Conservation (phyloP, 805 yeast species). For the Wickerhamomyces canadensis region DNA sequence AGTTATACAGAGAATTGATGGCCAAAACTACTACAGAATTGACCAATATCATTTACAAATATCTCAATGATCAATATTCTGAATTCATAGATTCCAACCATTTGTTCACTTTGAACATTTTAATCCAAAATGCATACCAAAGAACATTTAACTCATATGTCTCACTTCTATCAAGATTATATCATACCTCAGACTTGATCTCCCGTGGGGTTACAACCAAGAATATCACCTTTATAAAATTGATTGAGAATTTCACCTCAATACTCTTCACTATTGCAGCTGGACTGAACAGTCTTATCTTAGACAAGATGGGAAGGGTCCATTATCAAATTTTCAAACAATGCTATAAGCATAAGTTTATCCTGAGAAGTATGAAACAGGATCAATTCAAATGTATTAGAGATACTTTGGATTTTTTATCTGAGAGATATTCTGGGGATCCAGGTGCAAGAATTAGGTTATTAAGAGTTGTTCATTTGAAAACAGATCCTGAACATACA, state of each 20-base stretch:
- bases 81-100: slow-evolving; percentile 14
- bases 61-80: slow-evolving; percentile 9
- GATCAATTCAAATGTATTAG: slow-evolving; percentile 21
- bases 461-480: slow-evolving; percentile 12
- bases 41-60: slow-evolving; percentile 12
- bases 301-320: slow-evolving; percentile 15
- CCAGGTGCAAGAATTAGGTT: slow-evolving; percentile 11
- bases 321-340: slow-evolving; percentile 23
- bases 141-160: slow-evolving; percentile 13
- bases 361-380: slow-evolving; percentile 16
- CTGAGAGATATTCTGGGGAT: slow-evolving; percentile 14
- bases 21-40: slow-evolving; percentile 7
- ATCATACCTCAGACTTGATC: slow-evolving; percentile 18
- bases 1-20: slow-evolving; percentile 6
- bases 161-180: slow-evolving; percentile 13
- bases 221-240: background rate
- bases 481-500: slow-evolving; percentile 9
- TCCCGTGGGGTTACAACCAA: slow-evolving; percentile 11
- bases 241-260: slow-evolving; percentile 1
- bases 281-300: slow-evolving; percentile 17
- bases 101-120: slow-evolving; percentile 13
- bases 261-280: slow-evolving; percentile 8
- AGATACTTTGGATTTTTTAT: slow-evolving; percentile 19
- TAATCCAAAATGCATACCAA: slow-evolving; percentile 15
- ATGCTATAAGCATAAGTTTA: slow-evolving; percentile 19